Base-by-base conservation (phyloP, 768 basidiomycete species). In the Chalciporus pseudorubinellus region DNA sequence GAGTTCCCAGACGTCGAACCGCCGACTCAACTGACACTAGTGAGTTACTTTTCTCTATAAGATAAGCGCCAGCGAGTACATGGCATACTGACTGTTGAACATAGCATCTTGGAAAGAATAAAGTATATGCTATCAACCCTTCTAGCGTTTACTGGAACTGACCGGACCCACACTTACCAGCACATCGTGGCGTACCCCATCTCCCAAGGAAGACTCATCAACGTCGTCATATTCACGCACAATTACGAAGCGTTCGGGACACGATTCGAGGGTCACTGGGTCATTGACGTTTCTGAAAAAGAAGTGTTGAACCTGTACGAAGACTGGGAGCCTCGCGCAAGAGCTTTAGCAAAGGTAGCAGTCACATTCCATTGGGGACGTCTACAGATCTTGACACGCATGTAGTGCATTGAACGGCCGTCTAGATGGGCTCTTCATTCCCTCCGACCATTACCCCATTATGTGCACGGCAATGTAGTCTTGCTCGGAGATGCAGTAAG, bases 401-500 rank as follows among this genome's bases (percentile, higher is more conserved):
- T 21, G 22, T 50, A 76, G 74, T 70, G 68, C 48, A 59, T 72
- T 19, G 61, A 70, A 21, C 59, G 57, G 9, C 69, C 74, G 2
- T 72, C 66, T 16, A 70, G 67, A 57, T 81, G 79, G 77, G 72
- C 72, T 4, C 59, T 81, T 3, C 72, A 77, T 51, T 59, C 60
- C 18, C 54, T 82, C n/a, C 65, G 63, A 6, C 68, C 70, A 6
- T 59, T 82, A 13, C 68, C 72, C 0, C 63, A 64, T 7, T 79
- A 70, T 53, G 72, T 71, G 1, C 59, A 60, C 18, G 72, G 69
- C 12, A 62, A 65, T 3, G 73, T 81, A 4, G 74, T 72, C 7
- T 63, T 83, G 11, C 59, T 77, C 3, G 81, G 80, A 20, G 81
- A 82, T 52, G 73, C 81, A 6, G 75, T 77, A 53, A 68, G 60